These are phyloP conservation scores for Boletales sp. DNA, from an alignment of 768 basidiomycete genomes.

Conservation along the genomic window DNA sequence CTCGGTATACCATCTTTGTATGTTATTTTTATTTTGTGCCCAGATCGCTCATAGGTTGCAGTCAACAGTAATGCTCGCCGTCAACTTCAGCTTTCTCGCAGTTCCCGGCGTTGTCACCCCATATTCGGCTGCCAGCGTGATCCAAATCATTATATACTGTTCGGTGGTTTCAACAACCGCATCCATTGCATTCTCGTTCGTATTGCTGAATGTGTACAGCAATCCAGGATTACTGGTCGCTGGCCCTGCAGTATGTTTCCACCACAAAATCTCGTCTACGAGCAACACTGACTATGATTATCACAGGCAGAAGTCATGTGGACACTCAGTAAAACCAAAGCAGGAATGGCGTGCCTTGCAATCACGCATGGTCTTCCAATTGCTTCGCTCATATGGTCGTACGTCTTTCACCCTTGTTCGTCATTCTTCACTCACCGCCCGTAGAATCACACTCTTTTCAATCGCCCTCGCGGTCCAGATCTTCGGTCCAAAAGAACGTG, in stretches of 20 bases:
- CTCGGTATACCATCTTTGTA: constrained; percentile 13
- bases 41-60: background rate
- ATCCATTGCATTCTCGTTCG: constrained; percentile 12
- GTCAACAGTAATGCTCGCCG: constrained; percentile 19
- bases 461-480: constrained; percentile 5
- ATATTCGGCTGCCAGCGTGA: background rate
- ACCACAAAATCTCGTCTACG: too few relatives aligned
- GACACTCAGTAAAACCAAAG: background rate
- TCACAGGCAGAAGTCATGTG: constrained; percentile 4
- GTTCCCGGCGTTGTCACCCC: constrained; percentile 2
- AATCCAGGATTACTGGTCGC: constrained; percentile 3
- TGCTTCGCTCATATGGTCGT: constrained; percentile 15
- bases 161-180: constrained; percentile 8
- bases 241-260: constrained; percentile 5
- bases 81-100: constrained; percentile 14
- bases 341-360: constrained; percentile 7
- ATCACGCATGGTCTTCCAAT: constrained; percentile 15
- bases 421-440: background rate
- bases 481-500: constrained; percentile 1
- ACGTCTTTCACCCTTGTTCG: background rate
- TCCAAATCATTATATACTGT: constrained; percentile 12
- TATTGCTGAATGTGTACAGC: constrained; percentile 9
- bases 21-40: background rate
- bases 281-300: background rate
- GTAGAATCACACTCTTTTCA: constrained; percentile 9